Base-by-base conservation (phyloP, 306 rosid species). In the Acacia acuminata region DNA sequence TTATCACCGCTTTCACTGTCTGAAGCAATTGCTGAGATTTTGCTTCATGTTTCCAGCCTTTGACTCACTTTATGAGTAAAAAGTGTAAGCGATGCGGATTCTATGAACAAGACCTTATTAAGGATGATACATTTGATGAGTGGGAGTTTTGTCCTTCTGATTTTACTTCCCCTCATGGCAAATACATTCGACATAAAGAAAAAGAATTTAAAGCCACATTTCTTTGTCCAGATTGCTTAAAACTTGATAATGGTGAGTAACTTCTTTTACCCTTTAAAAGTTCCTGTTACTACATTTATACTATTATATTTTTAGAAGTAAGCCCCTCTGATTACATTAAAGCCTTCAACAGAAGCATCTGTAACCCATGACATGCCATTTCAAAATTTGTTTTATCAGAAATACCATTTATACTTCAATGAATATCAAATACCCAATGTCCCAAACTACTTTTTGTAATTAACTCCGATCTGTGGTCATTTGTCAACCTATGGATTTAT, bases 81-180 rank as follows among this genome's bases (percentile, higher is more conserved):
- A 96, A 94, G 81, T 96, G 99, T 87, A 96, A 92, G 87, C 88
- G 98, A 47, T 96, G 99, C 83, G 99, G 99, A 74, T 76, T 96
- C 80, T 96, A 92, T 67, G 99, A 96, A 89, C 27, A 87, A 82
- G 99, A 96, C 81, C 67, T 32, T 30, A 60, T 93, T 60, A 47
- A 89, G 12, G 97, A 94, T 73, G 96, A 96, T 61, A 76, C 36
- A 75, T 96, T 87, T 83, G 97, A 94, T 0, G 99, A 96, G 79
- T 94, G 97, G 98, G 99, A 96, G 84, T 81, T 96, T 79, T 96
- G 99, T 82, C 94, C 99, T 70, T 88, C 97, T 60, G 97, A 91
- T 76, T 94, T 96, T 78, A n/a, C 81, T 1, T 40, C 74, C 40
- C 80, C 91, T n/a, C 76, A 77, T 76, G 97, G 97, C 17, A 87